Evolutionary conservation across 2,329 filamentous ascomycete genomes (phyloP).

Genomic region (Verticillium klebahnii): DNA sequence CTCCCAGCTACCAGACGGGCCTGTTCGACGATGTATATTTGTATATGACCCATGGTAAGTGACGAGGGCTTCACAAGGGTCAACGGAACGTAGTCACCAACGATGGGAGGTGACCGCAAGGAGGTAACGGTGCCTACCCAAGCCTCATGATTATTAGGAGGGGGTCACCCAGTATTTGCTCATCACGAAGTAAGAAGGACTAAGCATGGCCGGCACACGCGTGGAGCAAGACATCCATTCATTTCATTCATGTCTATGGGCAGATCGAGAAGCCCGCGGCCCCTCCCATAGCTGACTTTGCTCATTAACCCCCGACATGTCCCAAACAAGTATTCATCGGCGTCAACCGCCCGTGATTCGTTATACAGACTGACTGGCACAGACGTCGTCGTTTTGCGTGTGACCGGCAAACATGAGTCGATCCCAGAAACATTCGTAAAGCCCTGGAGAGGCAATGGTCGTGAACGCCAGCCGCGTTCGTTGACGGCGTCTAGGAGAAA

Average conservation of each 20-base stretch:
- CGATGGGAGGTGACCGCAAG: too few relatives aligned
- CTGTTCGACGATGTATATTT: too few relatives aligned
- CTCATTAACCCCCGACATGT: background rate
- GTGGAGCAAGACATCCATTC: conserved; percentile 11
- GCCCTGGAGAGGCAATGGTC: background rate
- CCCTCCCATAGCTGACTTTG: background rate
- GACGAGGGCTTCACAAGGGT: too few relatives aligned
- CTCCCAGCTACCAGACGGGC: too few relatives aligned
- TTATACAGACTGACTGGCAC: background rate
- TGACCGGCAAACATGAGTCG: background rate
- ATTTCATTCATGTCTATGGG: conserved; percentile 13
- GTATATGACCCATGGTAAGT: too few relatives aligned
- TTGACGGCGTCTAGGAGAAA: background rate
- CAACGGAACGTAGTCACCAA: too few relatives aligned
- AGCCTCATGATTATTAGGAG: too few relatives aligned
- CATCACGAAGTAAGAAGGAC: too few relatives aligned
- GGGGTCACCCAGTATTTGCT: too few relatives aligned
- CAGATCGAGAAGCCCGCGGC: background rate
- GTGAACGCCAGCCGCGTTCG: background rate
- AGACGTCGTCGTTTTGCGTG: background rate
- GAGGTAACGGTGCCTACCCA: too few relatives aligned
- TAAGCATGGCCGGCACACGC: background rate
- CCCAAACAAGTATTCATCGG: background rate
- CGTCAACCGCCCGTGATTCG: background rate
- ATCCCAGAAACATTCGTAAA: background rate